These are phyloP conservation scores for Diaporthe citri DNA, from an alignment of 2,329 filamentous ascomycete species.

Conservation along the genomic window DNA sequence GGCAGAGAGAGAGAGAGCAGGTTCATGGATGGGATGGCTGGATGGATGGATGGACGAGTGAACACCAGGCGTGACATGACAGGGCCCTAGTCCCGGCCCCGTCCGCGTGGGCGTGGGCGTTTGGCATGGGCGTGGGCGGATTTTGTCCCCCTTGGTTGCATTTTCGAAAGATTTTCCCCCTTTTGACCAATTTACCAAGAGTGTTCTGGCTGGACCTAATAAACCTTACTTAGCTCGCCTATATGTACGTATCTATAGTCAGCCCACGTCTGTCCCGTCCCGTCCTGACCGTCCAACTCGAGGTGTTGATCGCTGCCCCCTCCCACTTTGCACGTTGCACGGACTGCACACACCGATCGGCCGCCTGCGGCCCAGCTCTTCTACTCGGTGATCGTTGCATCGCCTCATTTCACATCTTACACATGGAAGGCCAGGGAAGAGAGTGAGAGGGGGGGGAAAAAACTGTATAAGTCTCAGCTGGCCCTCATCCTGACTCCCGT, in stretches of 20 bases:
- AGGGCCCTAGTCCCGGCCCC: constrained; percentile 26
- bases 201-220: constrained; percentile 6
- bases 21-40: constrained; percentile 4
- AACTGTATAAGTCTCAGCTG: constrained; percentile 32
- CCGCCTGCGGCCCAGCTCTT: constrained; percentile 15
- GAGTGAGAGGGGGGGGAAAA: not conserved
- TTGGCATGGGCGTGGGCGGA: constrained; percentile 5
- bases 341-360: constrained; percentile 31
- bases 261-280: constrained; percentile 27
- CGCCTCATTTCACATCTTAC: constrained; percentile 30
- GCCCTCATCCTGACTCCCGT: not conserved
- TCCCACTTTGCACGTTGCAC: constrained; percentile 31
- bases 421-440: constrained; percentile 10
- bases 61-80: constrained; percentile 8
- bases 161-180: constrained; percentile 18
- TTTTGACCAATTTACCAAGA: constrained; percentile 9
- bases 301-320: constrained; percentile 22
- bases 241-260: constrained; percentile 13
- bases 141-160: constrained; percentile 7
- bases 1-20: not conserved
- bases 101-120: constrained; percentile 19
- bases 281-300: not conserved
- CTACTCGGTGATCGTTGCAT: constrained; percentile 27
- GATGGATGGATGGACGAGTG: not conserved
- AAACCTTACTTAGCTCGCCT: constrained; percentile 13